phyloP scores from a whole-genome alignment of 345 rosid genomes.

The Eucalyptus tenuipes region DNA sequence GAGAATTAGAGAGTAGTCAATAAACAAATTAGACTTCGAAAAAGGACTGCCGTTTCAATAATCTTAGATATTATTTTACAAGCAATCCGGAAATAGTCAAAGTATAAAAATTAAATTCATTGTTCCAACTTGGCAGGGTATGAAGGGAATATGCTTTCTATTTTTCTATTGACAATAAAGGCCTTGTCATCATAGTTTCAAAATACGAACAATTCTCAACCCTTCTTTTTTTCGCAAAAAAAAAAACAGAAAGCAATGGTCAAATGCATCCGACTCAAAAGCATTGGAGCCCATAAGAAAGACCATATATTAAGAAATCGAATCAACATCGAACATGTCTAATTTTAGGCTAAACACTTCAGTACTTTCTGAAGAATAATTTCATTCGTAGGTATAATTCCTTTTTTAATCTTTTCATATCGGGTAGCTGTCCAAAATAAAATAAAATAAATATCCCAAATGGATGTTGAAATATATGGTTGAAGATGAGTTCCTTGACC shows the following conservation, averaged over 20 bases:
- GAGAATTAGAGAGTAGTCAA: not conserved
- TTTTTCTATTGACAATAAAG: not conserved
- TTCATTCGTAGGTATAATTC: not conserved
- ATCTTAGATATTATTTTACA: not conserved
- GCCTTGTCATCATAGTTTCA: not conserved
- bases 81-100: not conserved
- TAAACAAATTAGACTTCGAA: not conserved
- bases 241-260: not conserved
- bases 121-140: not conserved
- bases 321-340: not conserved
- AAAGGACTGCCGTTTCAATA: not conserved
- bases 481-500: not conserved
- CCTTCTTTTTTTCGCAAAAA: not conserved
- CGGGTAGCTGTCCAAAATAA: not conserved
- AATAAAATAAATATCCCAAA: not conserved
- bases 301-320: not conserved
- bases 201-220: not conserved
- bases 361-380: not conserved
- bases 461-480: not conserved
- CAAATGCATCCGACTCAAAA: not conserved
- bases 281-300: not conserved
- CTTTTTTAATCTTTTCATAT: not conserved
- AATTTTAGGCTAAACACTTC: not conserved
- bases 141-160: not conserved
- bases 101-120: not conserved